phyloP scores from a whole-genome alignment of 1,284 basidiomycete species.

The Schizophyllum amplum region DNA sequence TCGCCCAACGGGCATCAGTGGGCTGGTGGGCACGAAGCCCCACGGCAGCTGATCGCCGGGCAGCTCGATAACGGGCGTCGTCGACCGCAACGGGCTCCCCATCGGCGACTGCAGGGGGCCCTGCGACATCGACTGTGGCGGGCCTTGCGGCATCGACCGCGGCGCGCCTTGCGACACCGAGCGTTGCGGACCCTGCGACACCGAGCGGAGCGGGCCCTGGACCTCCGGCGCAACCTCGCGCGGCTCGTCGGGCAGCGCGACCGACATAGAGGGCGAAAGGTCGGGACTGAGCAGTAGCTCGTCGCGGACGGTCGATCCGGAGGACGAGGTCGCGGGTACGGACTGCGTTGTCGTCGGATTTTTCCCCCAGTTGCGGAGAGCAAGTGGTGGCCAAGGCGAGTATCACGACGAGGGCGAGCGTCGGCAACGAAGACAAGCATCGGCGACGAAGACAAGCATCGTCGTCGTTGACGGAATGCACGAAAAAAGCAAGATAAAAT shows the following conservation, averaged over 20 bases:
- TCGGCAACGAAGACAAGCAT: too few species aligned
- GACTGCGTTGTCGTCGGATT: background rate
- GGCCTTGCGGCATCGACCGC: too few species aligned
- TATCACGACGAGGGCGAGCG: background rate
- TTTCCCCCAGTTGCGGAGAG: too few species aligned
- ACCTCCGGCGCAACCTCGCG: too few species aligned
- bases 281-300: background rate
- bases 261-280: too few species aligned
- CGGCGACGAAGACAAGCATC: background rate
- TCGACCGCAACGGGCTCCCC: too few species aligned
- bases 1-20: background rate
- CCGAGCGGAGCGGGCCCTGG: background rate
- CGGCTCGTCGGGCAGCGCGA: background rate
- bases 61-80: background rate
- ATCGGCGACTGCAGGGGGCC: too few species aligned
- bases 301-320: background rate
- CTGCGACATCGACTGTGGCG: too few species aligned
- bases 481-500: background rate
- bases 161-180: background rate
- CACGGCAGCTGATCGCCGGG: background rate
- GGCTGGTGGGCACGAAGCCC: background rate
- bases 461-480: too few species aligned
- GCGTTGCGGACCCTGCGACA: too few species aligned
- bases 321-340: background rate
- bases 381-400: too few species aligned